Evolutionary conservation across 2,329 filamentous ascomycete genomes (phyloP), one percentile per base, ranked within the genome.

Genomic region (Stachybotrys elegans): DNA sequence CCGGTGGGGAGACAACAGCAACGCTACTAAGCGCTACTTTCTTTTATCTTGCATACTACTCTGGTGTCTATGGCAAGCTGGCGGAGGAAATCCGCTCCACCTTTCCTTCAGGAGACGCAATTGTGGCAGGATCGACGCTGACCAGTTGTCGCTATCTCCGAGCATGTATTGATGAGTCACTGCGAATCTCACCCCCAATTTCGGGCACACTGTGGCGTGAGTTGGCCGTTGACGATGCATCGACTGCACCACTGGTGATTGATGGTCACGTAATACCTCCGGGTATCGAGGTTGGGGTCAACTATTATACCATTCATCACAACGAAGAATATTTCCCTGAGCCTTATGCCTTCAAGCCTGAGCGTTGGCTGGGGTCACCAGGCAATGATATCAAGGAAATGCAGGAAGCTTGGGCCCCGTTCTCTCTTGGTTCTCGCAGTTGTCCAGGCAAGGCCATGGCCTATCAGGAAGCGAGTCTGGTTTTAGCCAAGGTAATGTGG

Each of bases 271-370:
- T 40, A 13, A 20, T 40, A 5, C 38, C 38, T 16, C 38, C 38
- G 9, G 22, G 22, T 6, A 40, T 23, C 6, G 22, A 27, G 6
- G 22, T 40, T 2, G 38, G 38, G 9, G 38, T 40, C n/a, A 40
- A 40, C n/a, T 16, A 19, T 4, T 40, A 40, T 13, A 9, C 38
- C 13, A 22, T 40, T 13, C 38, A 40, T 16, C 38, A 40, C 23
- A 25, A 40, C 38, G 38, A 40, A 19, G 22, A 29, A 5, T 40
- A 40, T 17, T 40, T 40, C 38, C 38, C 38, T 12, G 38, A 40
- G 5, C 23, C 38, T 7, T 40, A 27, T n/a, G 20, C 22, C 13
- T 40, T 25, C 23, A 40, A 29, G 22, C 38, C 38, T 9, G 38
- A 40, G 38, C 38, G 38, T 13, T 40, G 38, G 38, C 22, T 40